Evolutionary conservation across 78 protist species (phyloP).

Genomic region (Guillardia theta): DNA sequence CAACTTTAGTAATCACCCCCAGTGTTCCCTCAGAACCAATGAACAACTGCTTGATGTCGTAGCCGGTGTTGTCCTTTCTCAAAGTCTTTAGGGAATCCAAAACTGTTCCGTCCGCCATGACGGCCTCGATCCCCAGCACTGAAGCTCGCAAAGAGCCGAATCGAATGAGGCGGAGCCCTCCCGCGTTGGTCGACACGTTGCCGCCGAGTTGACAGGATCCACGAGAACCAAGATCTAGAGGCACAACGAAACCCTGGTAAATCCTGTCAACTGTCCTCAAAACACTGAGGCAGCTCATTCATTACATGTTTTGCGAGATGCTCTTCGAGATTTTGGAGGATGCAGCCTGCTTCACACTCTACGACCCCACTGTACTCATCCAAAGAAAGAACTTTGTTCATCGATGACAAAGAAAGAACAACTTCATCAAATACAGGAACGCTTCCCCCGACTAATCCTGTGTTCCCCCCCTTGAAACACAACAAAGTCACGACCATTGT

Average conservation of each 20-base stretch:
- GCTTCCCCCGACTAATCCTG: slow-evolving; percentile 91
- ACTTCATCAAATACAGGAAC: slow-evolving; percentile 90
- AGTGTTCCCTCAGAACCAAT: slow-evolving; percentile 96
- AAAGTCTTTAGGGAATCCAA: slow-evolving; percentile 62
- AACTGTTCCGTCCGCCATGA: slow-evolving; percentile 81
- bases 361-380: slow-evolving; percentile 51
- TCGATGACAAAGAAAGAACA: slow-evolving; percentile 59
- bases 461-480: slow-evolving; percentile 97
- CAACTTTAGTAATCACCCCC: slow-evolving; percentile 85
- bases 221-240: slow-evolving; percentile 93
- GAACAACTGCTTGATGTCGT: slow-evolving; percentile 90
- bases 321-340: slow-evolving; percentile 71
- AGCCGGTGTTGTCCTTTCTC: slow-evolving; percentile 77
- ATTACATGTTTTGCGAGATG: slow-evolving; percentile 49
- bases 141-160: slow-evolving; percentile 88
- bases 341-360: slow-evolving; percentile 78
- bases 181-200: slow-evolving; percentile 92
- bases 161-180: slow-evolving; percentile 88
- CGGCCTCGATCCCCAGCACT: slow-evolving; percentile 87
- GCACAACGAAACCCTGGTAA: slow-evolving; percentile 80
- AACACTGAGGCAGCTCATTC: too few species aligned
- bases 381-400: slow-evolving; percentile 66
- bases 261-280: too few species aligned
- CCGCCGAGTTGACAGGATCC: slow-evolving; percentile 95
- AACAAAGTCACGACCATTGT: slow-evolving; percentile 79